Evolutionary conservation across 768 basidiomycete species (phyloP), one percentile per base, ranked within the genome.

Genomic region (Guyanaporus albipodus): DNA sequence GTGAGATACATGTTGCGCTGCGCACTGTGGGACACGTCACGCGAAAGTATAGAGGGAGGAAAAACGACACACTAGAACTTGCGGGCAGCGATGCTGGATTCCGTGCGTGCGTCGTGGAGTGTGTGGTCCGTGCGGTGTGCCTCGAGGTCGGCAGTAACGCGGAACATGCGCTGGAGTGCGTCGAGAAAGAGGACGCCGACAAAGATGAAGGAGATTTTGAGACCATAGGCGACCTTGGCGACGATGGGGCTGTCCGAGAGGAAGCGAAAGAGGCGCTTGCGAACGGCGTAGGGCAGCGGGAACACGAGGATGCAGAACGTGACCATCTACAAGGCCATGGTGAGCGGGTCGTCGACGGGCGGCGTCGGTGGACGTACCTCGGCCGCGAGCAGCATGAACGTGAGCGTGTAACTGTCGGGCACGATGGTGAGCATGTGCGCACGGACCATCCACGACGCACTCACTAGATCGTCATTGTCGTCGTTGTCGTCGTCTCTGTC

Each of bases 161-260:
- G 81, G 71, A 85, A 81, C 89, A 97, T 93, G 50, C 94, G 82
- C 67, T 96, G 93, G 27, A 96, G 72, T 23, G 95, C 92, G 57
- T 98, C 95, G 12, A 83, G 74, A 62, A 96, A 97, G 36, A 98
- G 75, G 4, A 97, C 77, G 2, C 72, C 88, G 2, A 96, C 82
- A 59, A 94, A 93, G 52, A 96, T 93, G 75, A 95, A 96, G 8
- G 90, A 85, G 50, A 96, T 95, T 67, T 95, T 95, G 60, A 96
- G 76, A 18, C 74, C 92, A 63, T 96, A 96, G 7, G 91, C 89
- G 48, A 95, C 55, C 58, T 93, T 94, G 17, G 88, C 91, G 44
- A 93, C 71, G 48, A 85, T 63, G 45, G 75, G 70, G 40, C 78
- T 89, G 51, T 81, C 79, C 0, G 82, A 79, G 41, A 88, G 73